Evolutionary conservation across 1,139 yeast genomes (phyloP), one percentile per base, ranked within the genome.

Genomic region (Sugiyamaella xylanicola): DNA sequence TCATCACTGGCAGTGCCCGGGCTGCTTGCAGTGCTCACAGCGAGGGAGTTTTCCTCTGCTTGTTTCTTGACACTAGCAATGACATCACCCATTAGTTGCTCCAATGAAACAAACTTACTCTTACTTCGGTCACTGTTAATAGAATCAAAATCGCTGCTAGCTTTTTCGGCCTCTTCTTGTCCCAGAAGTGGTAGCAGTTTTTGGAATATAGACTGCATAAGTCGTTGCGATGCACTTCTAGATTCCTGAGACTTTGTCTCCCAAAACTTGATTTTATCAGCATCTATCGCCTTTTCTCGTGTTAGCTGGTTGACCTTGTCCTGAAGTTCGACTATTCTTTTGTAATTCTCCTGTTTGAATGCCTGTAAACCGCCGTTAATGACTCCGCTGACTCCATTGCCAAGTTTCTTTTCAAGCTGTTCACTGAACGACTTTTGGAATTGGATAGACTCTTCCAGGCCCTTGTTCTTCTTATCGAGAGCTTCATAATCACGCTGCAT

Each of bases 361-460:
- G 54, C 57, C 22, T 54, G 57, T 19, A 54, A 22, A 4, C 57
- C 57, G 3, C 45, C 57, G 35, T 27, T 47, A n/a, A 54, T 29
- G 15, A 43, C 51, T 1, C 55, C 55, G 16, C 29, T 46, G 5
- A 45, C 48, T 3, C 51, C 47, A 9, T 20, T 32, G 16, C 35
- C 47, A 2, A 54, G 36, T 29, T 54, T 54, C 37, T 46, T 47
- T 22, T 54, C 57, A 32, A 54, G 17, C 32, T 50, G 54, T 40
- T 54, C 57, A 37, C 48, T 35, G n/a, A 35, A 49, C 11, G 47
- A 41, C 42, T 51, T 43, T 19, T 54, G 50, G 22, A 44, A 54
- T 36, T 11, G 25, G 5, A 54, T 17, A 8, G 57, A 45, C 35
- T 50, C 54, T 29, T 54, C 57, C 13, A 54, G 25, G 25, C 54